Conservation (phyloP, 768 basidiomycete genomes). For the Cystofilobasidium macerans region DNA sequence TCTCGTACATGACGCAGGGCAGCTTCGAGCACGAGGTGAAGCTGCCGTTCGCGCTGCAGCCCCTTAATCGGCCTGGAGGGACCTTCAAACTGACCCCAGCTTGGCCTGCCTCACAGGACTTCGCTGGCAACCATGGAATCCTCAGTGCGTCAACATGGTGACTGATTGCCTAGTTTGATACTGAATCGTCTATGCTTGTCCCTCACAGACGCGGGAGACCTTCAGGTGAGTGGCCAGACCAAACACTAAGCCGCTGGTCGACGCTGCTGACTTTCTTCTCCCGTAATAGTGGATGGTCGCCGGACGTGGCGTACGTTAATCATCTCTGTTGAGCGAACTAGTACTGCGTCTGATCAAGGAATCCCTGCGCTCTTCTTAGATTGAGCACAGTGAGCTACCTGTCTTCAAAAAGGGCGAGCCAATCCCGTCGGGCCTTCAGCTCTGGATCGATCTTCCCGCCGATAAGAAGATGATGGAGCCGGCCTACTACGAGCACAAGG, state of each 20-base stretch:
- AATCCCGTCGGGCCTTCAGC: conserved; percentile 58
- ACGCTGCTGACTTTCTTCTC: no score
- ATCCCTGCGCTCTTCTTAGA: no score
- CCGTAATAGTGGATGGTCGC: conserved; percentile 80
- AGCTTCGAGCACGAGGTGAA: conserved; percentile 3
- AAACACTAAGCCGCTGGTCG: no score
- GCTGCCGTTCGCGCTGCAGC: no score
- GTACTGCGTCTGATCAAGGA: no score
- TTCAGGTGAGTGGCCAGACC: no score
- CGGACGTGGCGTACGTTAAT: conserved; percentile 30
- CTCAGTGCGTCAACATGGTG: conserved; percentile 10
- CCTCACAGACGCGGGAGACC: conserved; percentile 46
- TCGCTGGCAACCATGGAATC: conserved; percentile 46
- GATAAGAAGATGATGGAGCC: conserved; percentile 64
- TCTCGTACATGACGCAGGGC: conserved; percentile 78
- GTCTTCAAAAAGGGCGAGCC: conserved; percentile 55
- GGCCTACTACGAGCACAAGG: conserved; percentile 35
- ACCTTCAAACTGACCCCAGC: no score
- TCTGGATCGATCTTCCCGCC: conserved; percentile 36
- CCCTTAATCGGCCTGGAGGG: no score
- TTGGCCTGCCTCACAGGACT: no score
- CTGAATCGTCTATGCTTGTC: not conserved
- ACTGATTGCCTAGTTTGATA: not conserved
- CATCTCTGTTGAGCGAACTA: no score
- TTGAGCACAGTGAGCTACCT: no score